Evolutionary conservation across 306 rosid species (phyloP).

Genomic region (Fragaria vesca): DNA sequence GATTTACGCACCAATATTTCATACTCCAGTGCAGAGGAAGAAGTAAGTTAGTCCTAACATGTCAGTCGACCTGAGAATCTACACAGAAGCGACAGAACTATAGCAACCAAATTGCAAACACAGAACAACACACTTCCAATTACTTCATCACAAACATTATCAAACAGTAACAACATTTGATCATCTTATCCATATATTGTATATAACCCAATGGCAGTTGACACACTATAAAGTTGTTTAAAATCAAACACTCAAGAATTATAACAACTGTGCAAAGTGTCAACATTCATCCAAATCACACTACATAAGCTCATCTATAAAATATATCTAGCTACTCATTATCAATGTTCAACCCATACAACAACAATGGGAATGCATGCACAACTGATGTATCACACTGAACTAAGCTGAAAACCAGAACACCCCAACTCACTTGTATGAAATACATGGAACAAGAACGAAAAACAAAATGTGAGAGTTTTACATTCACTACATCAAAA

Average conservation of each 20-base stretch:
- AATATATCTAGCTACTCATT: background rate
- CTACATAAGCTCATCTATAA: background rate
- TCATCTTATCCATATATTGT: background rate
- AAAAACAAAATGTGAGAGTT: background rate
- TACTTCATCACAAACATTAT: background rate
- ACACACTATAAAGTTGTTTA: background rate
- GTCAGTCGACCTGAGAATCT: background rate
- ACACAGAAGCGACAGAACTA: background rate
- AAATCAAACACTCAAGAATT: background rate
- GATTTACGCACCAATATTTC: background rate
- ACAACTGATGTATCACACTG: background rate
- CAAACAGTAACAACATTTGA: background rate
- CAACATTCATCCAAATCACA: background rate
- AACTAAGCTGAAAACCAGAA: slow-evolving; percentile 14
- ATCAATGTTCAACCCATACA: background rate
- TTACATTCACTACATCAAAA: slow-evolving; percentile 15
- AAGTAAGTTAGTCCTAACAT: background rate
- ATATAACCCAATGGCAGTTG: background rate
- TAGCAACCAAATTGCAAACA: background rate
- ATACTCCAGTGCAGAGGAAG: background rate
- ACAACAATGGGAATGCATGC: background rate
- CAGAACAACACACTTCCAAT: background rate
- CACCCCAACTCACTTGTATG: slow-evolving; percentile 25
- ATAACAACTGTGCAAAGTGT: background rate
- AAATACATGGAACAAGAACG: background rate